Percentiles rank a stretch among this genome's conserved stretches.
Conservation (phyloP, 768 basidiomycete species). For the Serpula lacrymans region DNA sequence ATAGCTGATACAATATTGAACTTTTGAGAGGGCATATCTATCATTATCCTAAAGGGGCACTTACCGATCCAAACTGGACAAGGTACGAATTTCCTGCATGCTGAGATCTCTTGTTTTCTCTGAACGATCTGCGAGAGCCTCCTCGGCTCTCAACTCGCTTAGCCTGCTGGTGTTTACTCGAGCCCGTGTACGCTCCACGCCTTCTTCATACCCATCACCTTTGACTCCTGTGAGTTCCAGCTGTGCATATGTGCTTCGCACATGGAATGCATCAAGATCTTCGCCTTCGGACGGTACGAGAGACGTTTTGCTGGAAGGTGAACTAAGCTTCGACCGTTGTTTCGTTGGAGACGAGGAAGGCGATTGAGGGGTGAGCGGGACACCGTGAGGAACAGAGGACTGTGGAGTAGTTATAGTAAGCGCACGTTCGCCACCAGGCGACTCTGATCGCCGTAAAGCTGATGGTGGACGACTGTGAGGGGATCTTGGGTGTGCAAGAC, state of each 20-base stretch:
- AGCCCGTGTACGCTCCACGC: slow-evolving; percentile 88
- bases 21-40: slow-evolving; percentile 2
- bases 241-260: slow-evolving; percentile 84
- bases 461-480: slow-evolving; percentile 28
- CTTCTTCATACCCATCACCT: slow-evolving; percentile 93
- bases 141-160: slow-evolving; percentile 57
- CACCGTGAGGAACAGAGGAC: slow-evolving; percentile 14
- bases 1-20: slow-evolving; percentile 53
- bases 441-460: slow-evolving; percentile 17
- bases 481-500: slow-evolving; percentile 21
- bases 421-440: slow-evolving; percentile 18
- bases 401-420: slow-evolving; percentile 16
- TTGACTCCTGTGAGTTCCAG: slow-evolving; percentile 89
- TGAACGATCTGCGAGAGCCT: slow-evolving; percentile 50
- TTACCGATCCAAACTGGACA: slow-evolving; percentile 85
- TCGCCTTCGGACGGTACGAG: slow-evolving; percentile 74
- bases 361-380: slow-evolving; percentile 36
- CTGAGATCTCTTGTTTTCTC: slow-evolving; percentile 68
- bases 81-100: slow-evolving; percentile 67
- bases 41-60: slow-evolving; percentile 27
- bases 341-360: slow-evolving; percentile 24
- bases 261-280: slow-evolving; percentile 78
- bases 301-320: slow-evolving; percentile 52
- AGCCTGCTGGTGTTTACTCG: slow-evolving; percentile 51
- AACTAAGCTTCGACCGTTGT: slow-evolving; percentile 27